Percentiles rank a stretch among this genome's conserved stretches.
Conservation (phyloP, 176 grass and related monocot genomes). For the Oryza glaberrima region DNA sequence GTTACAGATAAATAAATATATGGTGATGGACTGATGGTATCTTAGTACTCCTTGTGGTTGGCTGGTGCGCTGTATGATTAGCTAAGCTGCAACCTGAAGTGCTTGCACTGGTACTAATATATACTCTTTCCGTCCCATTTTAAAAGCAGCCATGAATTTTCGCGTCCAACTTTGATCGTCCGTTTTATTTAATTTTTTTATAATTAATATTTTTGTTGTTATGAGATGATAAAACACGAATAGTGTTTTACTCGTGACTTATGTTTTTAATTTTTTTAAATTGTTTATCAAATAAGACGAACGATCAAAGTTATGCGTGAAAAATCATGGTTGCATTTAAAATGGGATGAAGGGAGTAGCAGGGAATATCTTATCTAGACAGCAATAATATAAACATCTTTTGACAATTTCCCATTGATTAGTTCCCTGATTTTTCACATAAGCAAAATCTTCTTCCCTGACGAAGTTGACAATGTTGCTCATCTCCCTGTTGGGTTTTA, state of each 20-base stretch:
- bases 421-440: background rate
- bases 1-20: background rate
- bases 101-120: background rate
- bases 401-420: background rate
- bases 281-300: too few relatives aligned
- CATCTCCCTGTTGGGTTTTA: background rate
- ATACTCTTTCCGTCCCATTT: background rate
- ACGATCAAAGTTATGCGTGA: too few relatives aligned
- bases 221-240: too few relatives aligned
- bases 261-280: too few relatives aligned
- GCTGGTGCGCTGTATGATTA: background rate
- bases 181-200: too few relatives aligned
- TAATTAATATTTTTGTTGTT: too few relatives aligned
- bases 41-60: background rate
- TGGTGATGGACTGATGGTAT: background rate
- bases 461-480: background rate
- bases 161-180: too few relatives aligned
- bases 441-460: background rate
- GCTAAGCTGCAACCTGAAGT: background rate
- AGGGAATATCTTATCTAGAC: background rate
- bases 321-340: too few relatives aligned
- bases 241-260: too few relatives aligned
- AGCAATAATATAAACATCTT: background rate
- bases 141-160: too few relatives aligned
- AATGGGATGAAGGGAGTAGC: too few relatives aligned